phyloP scores from a whole-genome alignment of 768 basidiomycete genomes.

The Sporobolomyces roseus region DNA sequence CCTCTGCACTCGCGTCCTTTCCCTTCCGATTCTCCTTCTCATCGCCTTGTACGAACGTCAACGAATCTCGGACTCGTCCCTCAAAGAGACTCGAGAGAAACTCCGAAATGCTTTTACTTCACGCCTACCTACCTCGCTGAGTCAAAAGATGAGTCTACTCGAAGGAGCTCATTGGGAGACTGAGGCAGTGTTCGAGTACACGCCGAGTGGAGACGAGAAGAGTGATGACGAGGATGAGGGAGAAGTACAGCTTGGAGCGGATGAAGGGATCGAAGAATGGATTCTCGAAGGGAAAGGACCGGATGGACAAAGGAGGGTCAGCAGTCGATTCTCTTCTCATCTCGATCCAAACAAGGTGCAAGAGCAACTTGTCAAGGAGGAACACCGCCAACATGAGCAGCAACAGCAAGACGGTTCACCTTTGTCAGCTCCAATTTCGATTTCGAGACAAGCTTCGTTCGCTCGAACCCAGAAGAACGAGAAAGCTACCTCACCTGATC shows the following conservation, averaged over 20 bases:
- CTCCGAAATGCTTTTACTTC: conserved; percentile 1
- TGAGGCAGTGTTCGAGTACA: conserved; percentile 42
- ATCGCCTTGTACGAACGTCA: conserved; percentile 42
- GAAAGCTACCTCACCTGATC: background rate
- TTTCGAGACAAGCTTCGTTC: conserved; percentile 27
- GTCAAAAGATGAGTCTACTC: conserved; percentile 34
- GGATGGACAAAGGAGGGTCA: background rate
- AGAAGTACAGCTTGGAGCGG: background rate
- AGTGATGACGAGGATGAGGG: conserved; percentile 29
- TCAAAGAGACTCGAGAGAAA: background rate
- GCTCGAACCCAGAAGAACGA: background rate
- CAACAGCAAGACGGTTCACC: background rate
- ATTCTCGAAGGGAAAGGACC: conserved; percentile 1
- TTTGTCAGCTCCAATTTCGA: conserved; percentile 7
- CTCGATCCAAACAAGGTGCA: conserved; percentile 8
- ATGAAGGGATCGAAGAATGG: conserved; percentile 24
- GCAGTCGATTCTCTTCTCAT: conserved; percentile 8
- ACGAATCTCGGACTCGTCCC: background rate
- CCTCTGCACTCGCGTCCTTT: conserved; percentile 30
- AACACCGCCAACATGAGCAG: background rate
- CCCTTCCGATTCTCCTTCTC: conserved; percentile 39
- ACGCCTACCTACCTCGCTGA: conserved; percentile 24
- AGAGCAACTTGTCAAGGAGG: background rate
- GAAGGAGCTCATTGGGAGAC: conserved; percentile 42
- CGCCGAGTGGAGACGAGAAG: conserved; percentile 31